Conservation (phyloP, 1,139 yeast species). For the Candida sp. region DNA sequence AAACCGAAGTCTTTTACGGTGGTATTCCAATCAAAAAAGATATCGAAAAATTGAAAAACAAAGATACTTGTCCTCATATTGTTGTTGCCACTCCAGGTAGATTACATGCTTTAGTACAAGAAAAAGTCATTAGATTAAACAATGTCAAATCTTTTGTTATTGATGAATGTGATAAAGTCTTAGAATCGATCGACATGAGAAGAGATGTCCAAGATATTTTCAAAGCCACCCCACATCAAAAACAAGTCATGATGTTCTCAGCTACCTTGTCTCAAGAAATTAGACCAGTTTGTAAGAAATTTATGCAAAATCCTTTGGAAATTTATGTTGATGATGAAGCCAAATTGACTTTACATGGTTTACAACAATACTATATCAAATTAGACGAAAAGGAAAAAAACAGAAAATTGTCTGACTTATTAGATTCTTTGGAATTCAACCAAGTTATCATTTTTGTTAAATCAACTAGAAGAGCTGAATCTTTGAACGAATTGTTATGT, state of each 20-base stretch:
- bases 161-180: conserved; percentile 98
- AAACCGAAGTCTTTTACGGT: conserved; percentile 96
- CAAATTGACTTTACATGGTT: conserved; percentile 94
- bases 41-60: conserved; percentile 82
- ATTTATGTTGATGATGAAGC: conserved; percentile 98
- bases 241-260: conserved; percentile 99
- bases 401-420: conserved; percentile 85
- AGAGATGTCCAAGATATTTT: conserved; percentile 98
- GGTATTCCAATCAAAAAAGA: conserved; percentile 90
- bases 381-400: conserved; percentile 91
- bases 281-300: conserved; percentile 96
- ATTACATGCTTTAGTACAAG: conserved; percentile 89
- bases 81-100: conserved; percentile 99
- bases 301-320: conserved; percentile 97
- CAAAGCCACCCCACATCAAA: conserved; percentile 97
- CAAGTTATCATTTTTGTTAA: conserved; percentile 97
- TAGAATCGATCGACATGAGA: conserved; percentile 93
- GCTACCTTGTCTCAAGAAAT: conserved; percentile 95
- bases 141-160: conserved; percentile 93
- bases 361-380: conserved; percentile 94
- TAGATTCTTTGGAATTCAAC: conserved; percentile 94
- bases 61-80: conserved; percentile 94
- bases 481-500: conserved; percentile 83
- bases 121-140: conserved; percentile 81
- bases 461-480: conserved; percentile 89